phyloP scores from a whole-genome alignment of 2,329 filamentous ascomycete genomes.

The Biscogniauxia mediterranea region DNA sequence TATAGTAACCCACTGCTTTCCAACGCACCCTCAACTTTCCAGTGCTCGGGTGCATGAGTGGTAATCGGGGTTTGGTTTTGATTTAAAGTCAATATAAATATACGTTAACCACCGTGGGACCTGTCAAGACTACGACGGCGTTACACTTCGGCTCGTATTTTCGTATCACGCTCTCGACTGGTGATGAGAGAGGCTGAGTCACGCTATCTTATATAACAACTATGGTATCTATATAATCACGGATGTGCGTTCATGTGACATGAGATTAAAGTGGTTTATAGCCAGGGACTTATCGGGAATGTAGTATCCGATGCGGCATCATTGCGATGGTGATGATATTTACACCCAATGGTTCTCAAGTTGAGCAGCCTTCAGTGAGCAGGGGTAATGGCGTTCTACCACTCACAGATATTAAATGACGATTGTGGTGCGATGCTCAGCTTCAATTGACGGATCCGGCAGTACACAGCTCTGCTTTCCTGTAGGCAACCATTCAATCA shows the following conservation, averaged over 20 bases:
- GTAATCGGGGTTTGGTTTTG: too few relatives aligned
- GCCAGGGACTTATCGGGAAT: neutral
- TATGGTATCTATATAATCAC: neutral
- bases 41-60: too few relatives aligned
- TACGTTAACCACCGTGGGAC: neutral
- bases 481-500: neutral
- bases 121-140: neutral
- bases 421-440: neutral
- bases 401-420: too few relatives aligned
- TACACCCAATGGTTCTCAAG: neutral
- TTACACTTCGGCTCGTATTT: neutral
- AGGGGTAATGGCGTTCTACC: neutral
- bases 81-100: neutral
- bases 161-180: neutral
- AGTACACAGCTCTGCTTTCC: neutral
- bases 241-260: too few relatives aligned
- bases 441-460: neutral
- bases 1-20: too few relatives aligned
- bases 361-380: neutral
- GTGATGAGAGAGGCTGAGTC: neutral
- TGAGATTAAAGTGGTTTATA: neutral
- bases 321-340: neutral
- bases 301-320: neutral
- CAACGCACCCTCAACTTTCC: too few relatives aligned
- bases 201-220: neutral